Evolutionary conservation across 2,329 filamentous ascomycete genomes (phyloP), one percentile per base, ranked within the genome.

Genomic region (Tricladium varicosporioides): DNA sequence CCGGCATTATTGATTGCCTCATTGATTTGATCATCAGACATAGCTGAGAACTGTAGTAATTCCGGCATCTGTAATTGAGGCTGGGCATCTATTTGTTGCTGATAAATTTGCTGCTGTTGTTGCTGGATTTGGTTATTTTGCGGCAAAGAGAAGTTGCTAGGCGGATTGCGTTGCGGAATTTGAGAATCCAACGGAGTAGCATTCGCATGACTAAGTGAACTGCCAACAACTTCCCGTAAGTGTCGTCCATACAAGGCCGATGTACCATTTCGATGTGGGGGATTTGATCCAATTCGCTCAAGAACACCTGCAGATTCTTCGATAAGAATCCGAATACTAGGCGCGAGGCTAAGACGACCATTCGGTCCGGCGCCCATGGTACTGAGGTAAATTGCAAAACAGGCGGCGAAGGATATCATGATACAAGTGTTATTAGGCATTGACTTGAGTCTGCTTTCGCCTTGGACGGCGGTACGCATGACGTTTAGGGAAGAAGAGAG

Each of bases 361-460:
- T 32, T 51, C 7, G 52, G 33, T 27, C 79, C 82, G 0, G 79
- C 76, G 2, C 82, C 78, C 48, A 83, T 81, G 0, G 82, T 78
- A 62, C 83, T 86, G 4, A 88, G 76, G 9, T 82, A 81, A n/a
- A 88, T 71, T 0, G 85, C 85, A 60, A 87, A 88, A 64, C 84
- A 88, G 4, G 85, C 85, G 0, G 87, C 87, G 61, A 89, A 90
- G 1, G 86, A 88, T 11, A 91, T 88, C 88, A 91, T 91, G 61
- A 90, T 88, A 54, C 87, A 82, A 0, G 87, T 89, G 63, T 91
- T 91, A 70, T 91, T 91, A 0, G 87, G 87, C 87, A 91, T 91
- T 0, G 87, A 89, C 54, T 84, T 84, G 0, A 91, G 77, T 59
- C 86, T 81, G 0, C 78, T 75, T 67, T 91, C 87, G 33, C 87